phyloP scores from a whole-genome alignment of 345 rosid genomes.

The Brassica nigra region DNA sequence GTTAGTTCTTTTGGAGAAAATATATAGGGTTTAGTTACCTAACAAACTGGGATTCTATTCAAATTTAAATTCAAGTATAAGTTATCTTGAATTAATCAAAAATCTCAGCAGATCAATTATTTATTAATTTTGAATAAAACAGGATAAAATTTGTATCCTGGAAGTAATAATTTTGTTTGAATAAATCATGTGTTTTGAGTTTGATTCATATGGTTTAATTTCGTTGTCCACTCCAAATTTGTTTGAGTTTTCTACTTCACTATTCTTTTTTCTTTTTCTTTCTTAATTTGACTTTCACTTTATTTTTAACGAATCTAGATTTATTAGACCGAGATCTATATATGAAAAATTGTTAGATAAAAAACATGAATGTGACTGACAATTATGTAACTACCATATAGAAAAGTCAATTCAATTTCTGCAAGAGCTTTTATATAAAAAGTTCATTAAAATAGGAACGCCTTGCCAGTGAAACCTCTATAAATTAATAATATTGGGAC shows the following conservation, averaged over 20 bases:
- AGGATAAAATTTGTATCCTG: not conserved
- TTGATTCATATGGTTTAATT: not conserved
- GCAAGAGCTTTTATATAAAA: not conserved
- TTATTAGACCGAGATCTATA: not conserved
- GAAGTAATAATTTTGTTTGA: not conserved
- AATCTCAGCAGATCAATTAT: not conserved
- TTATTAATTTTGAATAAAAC: not conserved
- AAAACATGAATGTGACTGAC: not conserved
- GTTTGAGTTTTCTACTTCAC: not conserved
- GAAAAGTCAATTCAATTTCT: not conserved
- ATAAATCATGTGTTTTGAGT: not conserved
- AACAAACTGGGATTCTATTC: not conserved
- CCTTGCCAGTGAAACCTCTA: not conserved
- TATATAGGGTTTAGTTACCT: not conserved
- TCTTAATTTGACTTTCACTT: not conserved
- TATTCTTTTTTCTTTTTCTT: not conserved
- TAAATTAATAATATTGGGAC: no score
- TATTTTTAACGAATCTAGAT: not conserved
- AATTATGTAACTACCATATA: not conserved
- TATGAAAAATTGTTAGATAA: not conserved
- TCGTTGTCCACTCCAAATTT: not conserved
- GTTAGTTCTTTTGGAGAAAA: not conserved
- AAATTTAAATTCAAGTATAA: no score
- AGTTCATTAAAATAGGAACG: not conserved
- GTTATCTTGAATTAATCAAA: not conserved